Conservation (phyloP, 2,329 filamentous ascomycete species). For the Cladophialophora bantiana region DNA sequence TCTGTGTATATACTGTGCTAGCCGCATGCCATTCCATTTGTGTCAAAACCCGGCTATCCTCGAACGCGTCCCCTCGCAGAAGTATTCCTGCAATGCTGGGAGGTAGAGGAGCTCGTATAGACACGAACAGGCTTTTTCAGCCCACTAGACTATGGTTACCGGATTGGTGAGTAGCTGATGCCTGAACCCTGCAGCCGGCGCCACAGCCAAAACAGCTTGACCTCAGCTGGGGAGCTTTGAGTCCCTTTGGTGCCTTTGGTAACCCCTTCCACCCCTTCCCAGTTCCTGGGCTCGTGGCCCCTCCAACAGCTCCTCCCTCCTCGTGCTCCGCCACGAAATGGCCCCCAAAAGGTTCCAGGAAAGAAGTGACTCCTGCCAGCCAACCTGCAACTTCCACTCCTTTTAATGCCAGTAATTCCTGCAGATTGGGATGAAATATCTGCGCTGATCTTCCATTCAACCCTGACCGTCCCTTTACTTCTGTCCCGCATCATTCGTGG, state of each 20-base stretch:
- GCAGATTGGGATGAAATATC: neutral
- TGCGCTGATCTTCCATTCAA: neutral
- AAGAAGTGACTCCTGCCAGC: constrained; percentile 8
- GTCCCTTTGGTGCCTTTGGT: no score
- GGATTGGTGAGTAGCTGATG: constrained; percentile 2
- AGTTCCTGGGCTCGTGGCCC: constrained; percentile 7
- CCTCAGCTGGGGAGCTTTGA: constrained; percentile 6
- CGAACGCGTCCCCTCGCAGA: neutral
- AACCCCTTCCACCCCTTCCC: neutral
- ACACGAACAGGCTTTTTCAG: neutral
- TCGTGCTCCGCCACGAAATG: constrained; percentile 25
- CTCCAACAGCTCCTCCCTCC: constrained; percentile 3
- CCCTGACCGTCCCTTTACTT: constrained; percentile 7
- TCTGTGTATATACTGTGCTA: constrained; percentile 23
- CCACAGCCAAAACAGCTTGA: neutral
- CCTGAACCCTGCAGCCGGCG: neutral
- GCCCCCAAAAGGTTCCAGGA: constrained; percentile 17
- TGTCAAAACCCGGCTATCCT: neutral
- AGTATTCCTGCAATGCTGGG: neutral
- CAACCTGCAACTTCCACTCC: constrained; percentile 11
- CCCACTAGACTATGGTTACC: neutral
- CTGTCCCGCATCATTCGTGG: constrained; percentile 3
- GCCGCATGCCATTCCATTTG: constrained; percentile 13
- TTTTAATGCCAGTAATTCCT: neutral
- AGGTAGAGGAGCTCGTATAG: constrained; percentile 5